Evolutionary conservation across 73 alveolate genomes (phyloP), one percentile per base, ranked within the genome.

Genomic region (Symbiodinium pilosum): DNA sequence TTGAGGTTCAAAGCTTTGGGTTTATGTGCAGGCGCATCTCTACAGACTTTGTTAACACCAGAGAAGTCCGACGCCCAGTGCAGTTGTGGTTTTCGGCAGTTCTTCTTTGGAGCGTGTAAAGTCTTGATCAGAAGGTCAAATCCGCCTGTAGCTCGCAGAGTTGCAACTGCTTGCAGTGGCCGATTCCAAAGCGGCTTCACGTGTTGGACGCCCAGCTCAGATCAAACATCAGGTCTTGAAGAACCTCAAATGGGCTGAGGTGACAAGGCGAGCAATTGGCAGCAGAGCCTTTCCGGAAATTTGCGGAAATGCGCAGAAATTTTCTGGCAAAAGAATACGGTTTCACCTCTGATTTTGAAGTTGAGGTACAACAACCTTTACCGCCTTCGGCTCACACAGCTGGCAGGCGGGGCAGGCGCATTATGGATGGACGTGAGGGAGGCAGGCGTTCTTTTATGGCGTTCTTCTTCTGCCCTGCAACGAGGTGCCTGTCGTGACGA

Each of bases 371-470:
- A 84, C 75, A 43, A 28, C 43, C 93, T 84, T 43, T 84, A 84
- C 93, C 38, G 73, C 14, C 73, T 84, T 43, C 93, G 93, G 44
- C 38, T 84, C 77, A 84, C 43, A 43, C 93, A 84, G 43, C 75
- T 84, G 71, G 71, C 69, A 84, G 93, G 93, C 56, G n/a, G 88
- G 41, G n/a, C n/a, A n/a, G n/a, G n/a, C n/a, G n/a, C n/a, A n/a
- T n/a, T n/a, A n/a, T n/a, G n/a, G n/a, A n/a, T n/a, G n/a, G 38
- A 42, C 32, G 64, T 39, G 24, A 44, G 39, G 42, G 24, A 24
- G 0, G 20, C 54, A 18, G 39, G 52, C 44, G 12, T 18, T 64
- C 36, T 20, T 47, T 14, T 64, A 24, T 2, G 40, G 38, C 16
- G 2, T 64, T 11, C 40, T 64, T 26, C 40, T 20, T 64, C 32